Conservation (phyloP, 192 early-diverging fungal genomes). For the Rhizophagus prolifer region DNA sequence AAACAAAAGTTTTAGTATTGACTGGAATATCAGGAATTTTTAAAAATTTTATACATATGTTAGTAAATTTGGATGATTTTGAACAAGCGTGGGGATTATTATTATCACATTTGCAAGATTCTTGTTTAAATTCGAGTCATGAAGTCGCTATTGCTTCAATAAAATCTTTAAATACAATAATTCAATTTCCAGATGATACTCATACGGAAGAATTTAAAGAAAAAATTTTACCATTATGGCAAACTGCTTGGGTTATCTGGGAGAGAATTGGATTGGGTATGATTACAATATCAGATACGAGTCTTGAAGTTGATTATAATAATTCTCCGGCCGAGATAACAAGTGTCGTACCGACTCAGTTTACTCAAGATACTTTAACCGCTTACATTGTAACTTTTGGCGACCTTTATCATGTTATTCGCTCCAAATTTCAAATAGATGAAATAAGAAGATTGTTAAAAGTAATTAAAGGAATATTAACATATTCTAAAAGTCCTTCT, state of each 20-base stretch:
- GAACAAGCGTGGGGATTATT: slow-evolving; percentile 68
- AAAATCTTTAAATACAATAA: slow-evolving; percentile 66
- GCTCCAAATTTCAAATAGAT: slow-evolving; percentile 48
- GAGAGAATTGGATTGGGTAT: slow-evolving; percentile 72
- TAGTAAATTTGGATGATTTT: slow-evolving; percentile 64
- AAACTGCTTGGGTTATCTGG: slow-evolving; percentile 68
- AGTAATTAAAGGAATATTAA: slow-evolving; percentile 51
- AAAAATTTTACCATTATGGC: slow-evolving; percentile 52
- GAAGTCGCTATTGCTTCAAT: slow-evolving; percentile 78
- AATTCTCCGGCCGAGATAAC: slow-evolving; percentile 24
- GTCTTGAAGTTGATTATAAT: not conserved
- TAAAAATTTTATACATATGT: slow-evolving; percentile 60
- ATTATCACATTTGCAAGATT: slow-evolving; percentile 71
- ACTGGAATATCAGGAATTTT: slow-evolving; percentile 69
- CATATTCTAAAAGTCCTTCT: slow-evolving; percentile 60
- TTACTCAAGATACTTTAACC: slow-evolving; percentile 74
- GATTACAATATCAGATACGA: slow-evolving; percentile 31
- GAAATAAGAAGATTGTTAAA: slow-evolving; percentile 50
- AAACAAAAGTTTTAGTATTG: slow-evolving; percentile 77
- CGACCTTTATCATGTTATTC: slow-evolving; percentile 61
- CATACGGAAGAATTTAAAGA: slow-evolving; percentile 31
- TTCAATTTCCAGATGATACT: slow-evolving; percentile 34
- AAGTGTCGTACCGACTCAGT: slow-evolving; percentile 24
- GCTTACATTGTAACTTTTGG: slow-evolving; percentile 61
- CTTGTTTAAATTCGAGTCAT: slow-evolving; percentile 62